Percentiles rank a stretch among this genome's conserved stretches.
phyloP scores from a whole-genome alignment of 306 rosid species.

The Datisca glomerata region DNA sequence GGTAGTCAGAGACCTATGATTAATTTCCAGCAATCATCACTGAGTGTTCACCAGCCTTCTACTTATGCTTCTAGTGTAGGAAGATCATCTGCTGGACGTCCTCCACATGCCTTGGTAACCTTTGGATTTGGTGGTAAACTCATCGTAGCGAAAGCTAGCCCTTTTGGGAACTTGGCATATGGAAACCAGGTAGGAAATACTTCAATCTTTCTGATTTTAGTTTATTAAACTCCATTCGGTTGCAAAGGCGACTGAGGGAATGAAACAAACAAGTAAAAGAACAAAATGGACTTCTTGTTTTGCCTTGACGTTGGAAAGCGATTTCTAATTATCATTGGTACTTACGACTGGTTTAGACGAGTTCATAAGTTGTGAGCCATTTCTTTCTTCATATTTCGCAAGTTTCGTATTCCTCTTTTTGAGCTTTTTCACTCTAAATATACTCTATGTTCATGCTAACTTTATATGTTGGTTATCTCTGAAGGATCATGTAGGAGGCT shows the following conservation, averaged over 20 bases:
- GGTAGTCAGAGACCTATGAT: constrained; percentile 33
- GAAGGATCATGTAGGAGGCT: constrained; percentile 58
- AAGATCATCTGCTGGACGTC: constrained; percentile 82
- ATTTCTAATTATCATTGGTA: too few relatives aligned
- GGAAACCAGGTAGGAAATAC: constrained; percentile 60
- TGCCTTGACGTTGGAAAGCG: too few relatives aligned
- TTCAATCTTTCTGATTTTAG: too few relatives aligned
- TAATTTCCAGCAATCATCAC: constrained; percentile 41
- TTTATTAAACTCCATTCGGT: constrained; percentile 5
- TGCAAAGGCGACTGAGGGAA: too few relatives aligned
- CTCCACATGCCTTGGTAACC: constrained; percentile 75
- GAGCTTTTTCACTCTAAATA: neutral
- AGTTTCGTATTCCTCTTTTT: too few relatives aligned
- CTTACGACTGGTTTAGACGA: too few relatives aligned
- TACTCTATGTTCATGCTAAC: constrained; percentile 18
- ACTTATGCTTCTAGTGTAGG: constrained; percentile 43
- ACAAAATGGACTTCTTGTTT: too few relatives aligned
- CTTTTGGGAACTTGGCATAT: constrained; percentile 31
- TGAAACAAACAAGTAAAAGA: too few relatives aligned
- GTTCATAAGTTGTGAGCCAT: too few relatives aligned
- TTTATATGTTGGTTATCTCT: constrained; percentile 19
- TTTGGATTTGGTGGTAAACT: constrained; percentile 98
- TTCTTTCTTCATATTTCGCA: too few relatives aligned
- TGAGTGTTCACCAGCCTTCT: constrained; percentile 36
- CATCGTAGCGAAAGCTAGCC: constrained; percentile 60